phyloP scores from a whole-genome alignment of 768 basidiomycete genomes.

The Hericium rajendrae region DNA sequence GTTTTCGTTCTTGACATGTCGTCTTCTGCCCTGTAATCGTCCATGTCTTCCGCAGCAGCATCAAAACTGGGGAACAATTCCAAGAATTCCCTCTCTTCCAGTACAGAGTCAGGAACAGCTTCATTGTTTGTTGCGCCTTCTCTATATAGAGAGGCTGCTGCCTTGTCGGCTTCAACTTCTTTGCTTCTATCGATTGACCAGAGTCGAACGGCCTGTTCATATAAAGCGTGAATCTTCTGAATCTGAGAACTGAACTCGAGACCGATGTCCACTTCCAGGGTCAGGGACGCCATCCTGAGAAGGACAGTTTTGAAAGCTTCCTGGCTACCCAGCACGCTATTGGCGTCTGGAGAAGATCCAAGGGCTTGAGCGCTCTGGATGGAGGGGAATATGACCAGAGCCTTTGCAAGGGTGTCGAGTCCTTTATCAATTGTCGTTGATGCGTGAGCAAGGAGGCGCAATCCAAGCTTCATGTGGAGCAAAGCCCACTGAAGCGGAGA shows the following conservation, averaged over 20 bases:
- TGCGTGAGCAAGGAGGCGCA: slow-evolving; percentile 40
- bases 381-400: slow-evolving; percentile 47
- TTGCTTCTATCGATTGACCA: slow-evolving; percentile 78
- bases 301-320: slow-evolving; percentile 35
- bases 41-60: slow-evolving; percentile 29
- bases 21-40: background rate
- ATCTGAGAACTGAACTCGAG: slow-evolving; percentile 24
- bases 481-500: slow-evolving; percentile 58
- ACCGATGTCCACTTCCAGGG: slow-evolving; percentile 35
- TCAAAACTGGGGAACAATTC: slow-evolving; percentile 82
- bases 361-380: slow-evolving; percentile 32
- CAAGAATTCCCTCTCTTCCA: slow-evolving; percentile 78
- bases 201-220: slow-evolving; percentile 64
- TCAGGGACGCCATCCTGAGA: slow-evolving; percentile 38
- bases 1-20: slow-evolving; percentile 6
- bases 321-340: slow-evolving; percentile 17
- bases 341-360: slow-evolving; percentile 19
- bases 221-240: slow-evolving; percentile 36
- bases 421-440: background rate
- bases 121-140: slow-evolving; percentile 43
- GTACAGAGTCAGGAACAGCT: slow-evolving; percentile 55
- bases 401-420: slow-evolving; percentile 17
- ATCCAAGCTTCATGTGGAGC: slow-evolving; percentile 58
- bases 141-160: slow-evolving; percentile 71
- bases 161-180: slow-evolving; percentile 51